Conservation (phyloP, 2,329 filamentous ascomycete species). For the Colletotrichum graminicola region DNA sequence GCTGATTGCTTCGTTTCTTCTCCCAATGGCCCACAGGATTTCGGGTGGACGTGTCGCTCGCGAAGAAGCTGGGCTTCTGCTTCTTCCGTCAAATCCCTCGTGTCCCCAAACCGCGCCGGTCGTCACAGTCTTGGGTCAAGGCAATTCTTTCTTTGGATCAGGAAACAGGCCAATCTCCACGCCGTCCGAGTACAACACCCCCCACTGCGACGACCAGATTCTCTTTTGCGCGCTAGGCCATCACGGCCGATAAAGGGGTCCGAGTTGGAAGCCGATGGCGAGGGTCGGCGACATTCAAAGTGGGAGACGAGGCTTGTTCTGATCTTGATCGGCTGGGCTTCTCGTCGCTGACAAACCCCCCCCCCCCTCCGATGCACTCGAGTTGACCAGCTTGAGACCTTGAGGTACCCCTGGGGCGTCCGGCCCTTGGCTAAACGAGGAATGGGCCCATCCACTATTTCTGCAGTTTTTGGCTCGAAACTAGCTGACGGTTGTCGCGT, state of each 20-base stretch:
- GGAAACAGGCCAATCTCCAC: slow-evolving; percentile 1
- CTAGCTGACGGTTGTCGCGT: slow-evolving; percentile 15
- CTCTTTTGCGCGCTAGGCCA: slow-evolving; percentile 10
- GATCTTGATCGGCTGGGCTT: slow-evolving; percentile 36
- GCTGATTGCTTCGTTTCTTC: slow-evolving; percentile 32
- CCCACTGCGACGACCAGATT: slow-evolving; percentile 13
- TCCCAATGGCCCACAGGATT: slow-evolving; percentile 16
- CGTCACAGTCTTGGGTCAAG: slow-evolving; percentile 7
- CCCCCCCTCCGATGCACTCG: neutral
- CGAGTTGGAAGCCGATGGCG: slow-evolving; percentile 7
- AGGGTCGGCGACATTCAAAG: slow-evolving; percentile 6
- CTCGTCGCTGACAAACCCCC: slow-evolving; percentile 15
- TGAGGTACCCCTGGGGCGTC: slow-evolving; percentile 15
- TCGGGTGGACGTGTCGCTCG: slow-evolving; percentile 2
- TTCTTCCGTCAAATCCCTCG: slow-evolving; percentile 21
- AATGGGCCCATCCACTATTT: slow-evolving; percentile 9
- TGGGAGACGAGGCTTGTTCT: slow-evolving; percentile 29
- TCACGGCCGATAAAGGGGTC: slow-evolving; percentile 12
- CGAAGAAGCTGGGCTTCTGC: slow-evolving; percentile 4
- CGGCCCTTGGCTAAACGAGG: slow-evolving; percentile 22
- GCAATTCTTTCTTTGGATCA: slow-evolving; percentile 20
- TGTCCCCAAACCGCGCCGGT: neutral
- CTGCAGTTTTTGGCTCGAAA: slow-evolving; percentile 15
- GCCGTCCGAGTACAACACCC: neutral
- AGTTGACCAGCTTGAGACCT: slow-evolving; percentile 23